phyloP scores from a whole-genome alignment of 2,329 filamentous ascomycete genomes.

The Aspergillus oerlinghausenensis region DNA sequence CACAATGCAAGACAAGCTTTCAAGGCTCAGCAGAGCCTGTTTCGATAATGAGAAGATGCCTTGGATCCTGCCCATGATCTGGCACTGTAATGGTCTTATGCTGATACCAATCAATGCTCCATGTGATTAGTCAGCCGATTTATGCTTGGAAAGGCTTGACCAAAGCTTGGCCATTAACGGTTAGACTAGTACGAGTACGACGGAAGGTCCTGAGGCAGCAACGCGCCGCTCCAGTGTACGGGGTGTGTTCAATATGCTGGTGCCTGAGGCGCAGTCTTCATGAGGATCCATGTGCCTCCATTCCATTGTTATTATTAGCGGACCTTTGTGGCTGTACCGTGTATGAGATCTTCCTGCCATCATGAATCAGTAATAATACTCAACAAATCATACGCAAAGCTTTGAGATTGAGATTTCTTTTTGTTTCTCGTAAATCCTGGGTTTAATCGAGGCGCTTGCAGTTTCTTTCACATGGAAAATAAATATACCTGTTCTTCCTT shows the following conservation, averaged over 20 bases:
- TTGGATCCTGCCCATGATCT: background rate
- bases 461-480: too few species aligned
- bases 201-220: too few species aligned
- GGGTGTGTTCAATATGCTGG: background rate
- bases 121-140: background rate
- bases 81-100: background rate
- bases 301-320: background rate
- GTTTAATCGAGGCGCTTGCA: too few species aligned
- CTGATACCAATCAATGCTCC: background rate
- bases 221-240: too few species aligned
- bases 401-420: background rate
- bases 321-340: background rate
- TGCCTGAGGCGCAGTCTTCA: background rate
- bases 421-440: too few species aligned
- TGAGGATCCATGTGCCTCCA: background rate
- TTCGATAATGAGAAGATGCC: background rate
- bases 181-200: background rate
- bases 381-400: background rate
- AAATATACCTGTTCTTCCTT: too few species aligned
- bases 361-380: background rate
- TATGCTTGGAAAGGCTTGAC: conserved; percentile 6
- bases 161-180: conserved; percentile 11
- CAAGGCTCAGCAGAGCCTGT: background rate
- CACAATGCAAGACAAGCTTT: background rate
- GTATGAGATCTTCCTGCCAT: background rate